Conservation (phyloP, 495 filamentous ascomycete species). For the Penicillium manginii region DNA sequence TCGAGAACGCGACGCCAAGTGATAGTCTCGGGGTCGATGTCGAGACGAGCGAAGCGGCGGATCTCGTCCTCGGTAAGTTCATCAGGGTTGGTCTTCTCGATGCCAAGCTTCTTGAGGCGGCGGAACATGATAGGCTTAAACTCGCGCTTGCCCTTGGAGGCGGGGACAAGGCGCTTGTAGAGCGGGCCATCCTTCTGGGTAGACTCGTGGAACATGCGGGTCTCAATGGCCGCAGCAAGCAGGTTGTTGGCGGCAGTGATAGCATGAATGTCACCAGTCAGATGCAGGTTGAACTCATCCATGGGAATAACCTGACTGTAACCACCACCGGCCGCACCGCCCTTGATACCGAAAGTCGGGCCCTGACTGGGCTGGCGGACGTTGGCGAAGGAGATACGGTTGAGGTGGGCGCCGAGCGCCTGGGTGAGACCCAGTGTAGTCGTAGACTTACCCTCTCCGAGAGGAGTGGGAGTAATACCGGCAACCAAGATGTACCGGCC, state of each 20-base stretch:
- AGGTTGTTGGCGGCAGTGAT: slow-evolving; percentile 98
- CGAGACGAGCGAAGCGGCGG: slow-evolving; percentile 81
- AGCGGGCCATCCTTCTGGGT: slow-evolving; percentile 91
- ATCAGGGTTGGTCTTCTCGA: slow-evolving; percentile 90
- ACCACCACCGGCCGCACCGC: slow-evolving; percentile 93
- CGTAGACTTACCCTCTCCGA: slow-evolving; percentile 97
- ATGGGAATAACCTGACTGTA: slow-evolving; percentile 99
- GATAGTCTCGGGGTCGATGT: slow-evolving; percentile 96
- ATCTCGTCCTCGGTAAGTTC: slow-evolving; percentile 90
- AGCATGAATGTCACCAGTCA: slow-evolving; percentile 97
- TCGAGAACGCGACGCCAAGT: slow-evolving; percentile 96
- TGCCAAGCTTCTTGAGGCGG: slow-evolving; percentile 90
- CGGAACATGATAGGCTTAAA: slow-evolving; percentile 92
- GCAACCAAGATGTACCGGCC: slow-evolving; percentile 90
- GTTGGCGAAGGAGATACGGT: slow-evolving; percentile 89
- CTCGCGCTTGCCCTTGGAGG: slow-evolving; percentile 83
- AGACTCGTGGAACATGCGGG: slow-evolving; percentile 95
- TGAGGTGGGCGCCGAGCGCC: slow-evolving; percentile 88
- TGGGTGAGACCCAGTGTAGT: slow-evolving; percentile 97
- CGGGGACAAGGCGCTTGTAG: slow-evolving; percentile 85
- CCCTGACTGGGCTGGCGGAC: slow-evolving; percentile 97
- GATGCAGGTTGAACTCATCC: slow-evolving; percentile 98
- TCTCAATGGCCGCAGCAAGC: slow-evolving; percentile 97
- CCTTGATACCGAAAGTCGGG: slow-evolving; percentile 98
- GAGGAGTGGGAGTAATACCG: slow-evolving; percentile 95